phyloP scores from a whole-genome alignment of 768 basidiomycete genomes.

The Lactarius trivialis region DNA sequence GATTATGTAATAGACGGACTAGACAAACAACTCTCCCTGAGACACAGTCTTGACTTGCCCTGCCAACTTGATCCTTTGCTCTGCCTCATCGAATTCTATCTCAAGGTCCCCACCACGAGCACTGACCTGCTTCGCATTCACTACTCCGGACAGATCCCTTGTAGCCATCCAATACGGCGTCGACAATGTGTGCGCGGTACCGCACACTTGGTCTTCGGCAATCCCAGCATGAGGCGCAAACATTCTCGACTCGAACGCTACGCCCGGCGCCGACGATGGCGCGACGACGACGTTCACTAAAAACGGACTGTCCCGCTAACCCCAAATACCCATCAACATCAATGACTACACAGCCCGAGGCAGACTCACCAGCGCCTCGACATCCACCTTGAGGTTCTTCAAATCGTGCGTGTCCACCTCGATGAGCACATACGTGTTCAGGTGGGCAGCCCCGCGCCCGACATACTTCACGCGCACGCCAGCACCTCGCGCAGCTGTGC shows the following conservation, averaged over 20 bases:
- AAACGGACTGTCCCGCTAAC: conserved; percentile 11
- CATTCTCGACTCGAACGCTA: conserved; percentile 29
- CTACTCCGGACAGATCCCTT: neutral
- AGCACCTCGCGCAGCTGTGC: conserved; percentile 9
- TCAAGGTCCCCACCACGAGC: conserved; percentile 13
- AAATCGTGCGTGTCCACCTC: conserved; percentile 25
- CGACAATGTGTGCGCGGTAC: conserved; percentile 28
- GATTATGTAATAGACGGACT: conserved; percentile 13
- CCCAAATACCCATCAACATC: neutral
- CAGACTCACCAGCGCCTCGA: conserved; percentile 23
- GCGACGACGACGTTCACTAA: conserved; percentile 18
- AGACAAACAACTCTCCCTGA: neutral
- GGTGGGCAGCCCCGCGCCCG: conserved; percentile 5
- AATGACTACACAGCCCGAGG: neutral
- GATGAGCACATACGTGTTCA: conserved; percentile 22
- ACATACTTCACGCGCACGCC: neutral
- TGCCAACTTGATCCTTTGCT: neutral
- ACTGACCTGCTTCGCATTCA: conserved; percentile 18
- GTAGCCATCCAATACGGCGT: conserved; percentile 29
- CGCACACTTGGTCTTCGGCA: conserved; percentile 31
- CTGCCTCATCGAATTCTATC: conserved; percentile 2
- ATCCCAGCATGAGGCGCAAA: conserved; percentile 26
- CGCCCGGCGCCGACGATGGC: conserved; percentile 5
- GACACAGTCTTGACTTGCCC: conserved; percentile 1
- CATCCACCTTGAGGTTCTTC: conserved; percentile 21